phyloP scores from a whole-genome alignment of 805 yeast species.

The Candida stauntonica region DNA sequence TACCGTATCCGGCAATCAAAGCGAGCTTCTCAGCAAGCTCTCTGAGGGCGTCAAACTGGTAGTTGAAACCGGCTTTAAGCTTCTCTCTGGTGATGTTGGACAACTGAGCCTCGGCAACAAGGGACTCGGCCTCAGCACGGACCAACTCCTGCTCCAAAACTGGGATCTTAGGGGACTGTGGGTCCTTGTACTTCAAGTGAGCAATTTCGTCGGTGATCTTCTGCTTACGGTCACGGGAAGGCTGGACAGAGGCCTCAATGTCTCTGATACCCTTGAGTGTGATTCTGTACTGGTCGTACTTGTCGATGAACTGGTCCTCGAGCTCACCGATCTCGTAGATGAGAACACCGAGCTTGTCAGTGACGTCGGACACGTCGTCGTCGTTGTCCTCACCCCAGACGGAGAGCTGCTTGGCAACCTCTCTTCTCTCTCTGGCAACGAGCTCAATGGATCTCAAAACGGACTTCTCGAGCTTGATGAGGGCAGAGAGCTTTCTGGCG shows the following conservation, averaged over 20 bases:
- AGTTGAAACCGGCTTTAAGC: constrained; percentile 94
- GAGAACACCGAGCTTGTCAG: constrained; percentile 94
- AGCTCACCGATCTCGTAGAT: constrained; percentile 96
- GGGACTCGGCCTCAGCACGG: constrained; percentile 98
- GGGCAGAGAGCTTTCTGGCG: constrained; percentile 83
- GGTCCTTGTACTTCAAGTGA: constrained; percentile 96
- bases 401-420: constrained; percentile 95
- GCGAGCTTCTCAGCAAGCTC: constrained; percentile 96
- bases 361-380: constrained; percentile 94
- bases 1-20: constrained; percentile 97
- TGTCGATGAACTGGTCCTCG: constrained; percentile 97
- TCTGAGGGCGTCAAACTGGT: constrained; percentile 92
- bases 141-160: constrained; percentile 97
- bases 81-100: constrained; percentile 97
- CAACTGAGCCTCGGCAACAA: constrained; percentile 98
- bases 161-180: constrained; percentile 92
- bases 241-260: constrained; percentile 97
- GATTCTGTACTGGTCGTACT: constrained; percentile 96
- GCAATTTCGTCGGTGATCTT: constrained; percentile 98
- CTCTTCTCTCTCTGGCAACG: constrained; percentile 89
- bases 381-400: constrained; percentile 98
- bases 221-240: constrained; percentile 96
- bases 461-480: constrained; percentile 94
- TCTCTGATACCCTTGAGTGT: constrained; percentile 92
- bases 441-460: constrained; percentile 91